Percentiles rank a stretch among this genome's conserved stretches.
These are phyloP conservation scores for Boletus reticulatus DNA, from an alignment of 768 basidiomycete species.

Conservation along the genomic window DNA sequence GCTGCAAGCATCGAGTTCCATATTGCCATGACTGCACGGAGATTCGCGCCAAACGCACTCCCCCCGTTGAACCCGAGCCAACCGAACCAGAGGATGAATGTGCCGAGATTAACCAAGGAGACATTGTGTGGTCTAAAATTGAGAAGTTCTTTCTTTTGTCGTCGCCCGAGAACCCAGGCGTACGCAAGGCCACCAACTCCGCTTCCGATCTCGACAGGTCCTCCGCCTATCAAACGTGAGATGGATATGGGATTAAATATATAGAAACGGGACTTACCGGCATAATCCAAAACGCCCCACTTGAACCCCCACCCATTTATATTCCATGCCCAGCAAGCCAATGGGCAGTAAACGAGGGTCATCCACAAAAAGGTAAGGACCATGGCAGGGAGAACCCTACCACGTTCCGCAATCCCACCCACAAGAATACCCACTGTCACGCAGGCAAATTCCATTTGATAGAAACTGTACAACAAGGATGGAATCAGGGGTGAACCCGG, in stretches of 20 bases:
- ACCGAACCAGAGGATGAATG: constrained; percentile 85
- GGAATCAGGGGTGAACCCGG: constrained; percentile 82
- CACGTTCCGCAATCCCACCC: constrained; percentile 85
- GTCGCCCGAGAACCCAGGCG: constrained; percentile 82
- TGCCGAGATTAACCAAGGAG: constrained; percentile 78
- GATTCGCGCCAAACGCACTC: constrained; percentile 82
- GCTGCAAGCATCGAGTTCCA: constrained; percentile 90
- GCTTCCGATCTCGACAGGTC: constrained; percentile 85
- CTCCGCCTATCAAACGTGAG: constrained; percentile 52
- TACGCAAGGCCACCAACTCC: constrained; percentile 85
- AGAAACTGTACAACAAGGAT: constrained; percentile 79
- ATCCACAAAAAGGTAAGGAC: constrained; percentile 82
- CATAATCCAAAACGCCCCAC: constrained; percentile 86
- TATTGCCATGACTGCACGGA: constrained; percentile 80
- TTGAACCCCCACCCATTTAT: constrained; percentile 80
- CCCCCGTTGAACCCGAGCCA: constrained; percentile 93
- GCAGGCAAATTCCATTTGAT: constrained; percentile 84
- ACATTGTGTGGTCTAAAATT: constrained; percentile 91
- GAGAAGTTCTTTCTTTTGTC: constrained; percentile 65
- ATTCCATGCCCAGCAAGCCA: constrained; percentile 86
- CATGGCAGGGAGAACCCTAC: constrained; percentile 78
- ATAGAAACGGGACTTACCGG: constrained; percentile 47
- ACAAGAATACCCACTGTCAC: constrained; percentile 76
- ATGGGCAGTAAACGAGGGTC: constrained; percentile 84
- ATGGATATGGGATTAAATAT: constrained; percentile 5